Percentiles rank a stretch among this genome's conserved stretches.
These are phyloP conservation scores for Plenodomus biglobosus DNA, from an alignment of 2,329 filamentous ascomycete species.

Conservation along the genomic window DNA sequence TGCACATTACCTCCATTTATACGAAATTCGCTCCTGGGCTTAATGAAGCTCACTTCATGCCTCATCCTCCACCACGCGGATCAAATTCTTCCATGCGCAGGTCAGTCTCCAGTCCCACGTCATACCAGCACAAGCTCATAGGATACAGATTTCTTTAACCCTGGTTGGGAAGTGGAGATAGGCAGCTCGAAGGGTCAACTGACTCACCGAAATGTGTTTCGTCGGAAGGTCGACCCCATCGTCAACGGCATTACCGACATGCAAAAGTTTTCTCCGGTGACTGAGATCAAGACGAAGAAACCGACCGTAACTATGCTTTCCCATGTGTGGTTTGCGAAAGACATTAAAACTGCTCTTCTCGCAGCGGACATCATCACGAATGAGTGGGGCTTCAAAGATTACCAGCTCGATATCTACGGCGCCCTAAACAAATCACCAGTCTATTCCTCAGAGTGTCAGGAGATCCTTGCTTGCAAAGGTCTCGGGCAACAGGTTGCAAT, in stretches of 20 bases:
- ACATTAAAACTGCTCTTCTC: slow-evolving; percentile 65
- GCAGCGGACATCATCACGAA: slow-evolving; percentile 67
- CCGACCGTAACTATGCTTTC: slow-evolving; percentile 68
- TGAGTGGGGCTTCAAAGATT: slow-evolving; percentile 66
- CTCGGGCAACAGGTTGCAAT: slow-evolving; percentile 55
- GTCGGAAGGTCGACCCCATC: slow-evolving; percentile 63
- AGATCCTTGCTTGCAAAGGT: slow-evolving; percentile 59
- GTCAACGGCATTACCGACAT: slow-evolving; percentile 67
- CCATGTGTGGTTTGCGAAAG: slow-evolving; percentile 61
- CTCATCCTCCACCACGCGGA: slow-evolving; percentile 58
- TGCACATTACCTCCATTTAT: slow-evolving; percentile 47
- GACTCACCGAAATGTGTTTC: slow-evolving; percentile 60
- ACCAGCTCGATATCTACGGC: slow-evolving; percentile 64
- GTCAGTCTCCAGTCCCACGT: slow-evolving; percentile 10
- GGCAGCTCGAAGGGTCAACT: slow-evolving; percentile 60
- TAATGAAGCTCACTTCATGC: slow-evolving; percentile 46
- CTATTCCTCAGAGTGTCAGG: slow-evolving; percentile 61
- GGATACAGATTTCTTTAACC: slow-evolving; percentile 62
- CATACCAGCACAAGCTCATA: neutral
- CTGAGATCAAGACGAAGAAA: slow-evolving; percentile 59
- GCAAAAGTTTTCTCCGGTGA: slow-evolving; percentile 63
- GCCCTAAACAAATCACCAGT: slow-evolving; percentile 64
- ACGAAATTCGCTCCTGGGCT: slow-evolving; percentile 43
- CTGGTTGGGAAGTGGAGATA: slow-evolving; percentile 64
- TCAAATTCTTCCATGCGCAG: slow-evolving; percentile 47